Conservation (phyloP, 1,284 basidiomycete species). For the Trametes versicolor region DNA sequence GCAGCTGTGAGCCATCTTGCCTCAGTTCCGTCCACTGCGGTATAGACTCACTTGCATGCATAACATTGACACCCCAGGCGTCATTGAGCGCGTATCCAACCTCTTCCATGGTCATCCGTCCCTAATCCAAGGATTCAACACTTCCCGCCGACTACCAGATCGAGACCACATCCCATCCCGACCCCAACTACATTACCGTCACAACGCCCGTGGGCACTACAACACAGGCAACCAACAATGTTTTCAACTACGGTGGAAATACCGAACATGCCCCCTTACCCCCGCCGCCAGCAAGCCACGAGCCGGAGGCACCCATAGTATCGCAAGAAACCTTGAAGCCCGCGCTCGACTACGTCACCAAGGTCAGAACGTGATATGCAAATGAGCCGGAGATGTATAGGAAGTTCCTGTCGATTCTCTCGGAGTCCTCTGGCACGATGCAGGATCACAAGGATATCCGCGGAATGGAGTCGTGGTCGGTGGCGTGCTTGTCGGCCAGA, state of each 20-base stretch:
- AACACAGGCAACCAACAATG: conserved; percentile 43
- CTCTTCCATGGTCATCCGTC: conserved; percentile 92
- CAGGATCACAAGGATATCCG: conserved; percentile 77
- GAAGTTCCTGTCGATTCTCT: conserved; percentile 93
- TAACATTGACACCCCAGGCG: conserved; percentile 97
- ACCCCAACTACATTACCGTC: conserved; percentile 81
- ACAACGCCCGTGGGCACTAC: conserved; percentile 84
- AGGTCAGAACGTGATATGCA: conserved; percentile 93
- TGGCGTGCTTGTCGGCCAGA: conserved; percentile 45
- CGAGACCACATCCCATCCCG: conserved; percentile 70
- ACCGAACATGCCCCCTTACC: conserved; percentile 8
- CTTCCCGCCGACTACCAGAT: conserved; percentile 95
- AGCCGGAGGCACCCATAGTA: conserved; percentile 24
- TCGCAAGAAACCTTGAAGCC: conserved; percentile 56
- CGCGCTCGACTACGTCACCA: conserved; percentile 96
- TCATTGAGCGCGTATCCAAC: conserved; percentile 94
- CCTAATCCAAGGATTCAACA: conserved; percentile 98
- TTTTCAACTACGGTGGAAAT: conserved; percentile 28
- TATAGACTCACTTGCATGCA: neutral
- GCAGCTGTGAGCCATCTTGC: conserved; percentile 67
- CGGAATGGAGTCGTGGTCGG: conserved; percentile 60
- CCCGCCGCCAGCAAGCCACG: conserved; percentile 7
- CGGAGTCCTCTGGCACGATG: conserved; percentile 58
- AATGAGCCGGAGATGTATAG: conserved; percentile 92
- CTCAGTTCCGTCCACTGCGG: neutral